Conservation (phyloP, 441 rosid genomes). For the Pelargonium cotyledonis region DNA sequence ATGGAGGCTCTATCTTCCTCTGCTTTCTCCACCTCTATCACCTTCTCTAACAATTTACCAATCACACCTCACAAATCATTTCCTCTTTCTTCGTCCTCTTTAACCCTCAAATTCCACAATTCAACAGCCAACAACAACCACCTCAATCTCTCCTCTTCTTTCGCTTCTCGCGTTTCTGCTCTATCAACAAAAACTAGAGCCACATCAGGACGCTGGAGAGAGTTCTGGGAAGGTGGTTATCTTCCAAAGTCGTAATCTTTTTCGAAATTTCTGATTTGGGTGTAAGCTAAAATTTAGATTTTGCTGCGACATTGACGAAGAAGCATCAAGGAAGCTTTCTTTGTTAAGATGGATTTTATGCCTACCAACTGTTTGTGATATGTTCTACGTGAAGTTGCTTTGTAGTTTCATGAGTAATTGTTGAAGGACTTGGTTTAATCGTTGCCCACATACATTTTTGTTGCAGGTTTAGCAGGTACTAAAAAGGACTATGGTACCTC, state of each 20-base stretch:
- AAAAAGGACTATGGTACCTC: slow-evolving; percentile 36
- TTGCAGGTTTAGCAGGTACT: slow-evolving; percentile 54
- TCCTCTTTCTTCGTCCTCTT: slow-evolving; percentile 9
- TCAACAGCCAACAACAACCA: slow-evolving; percentile 12
- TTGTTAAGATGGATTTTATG: not conserved
- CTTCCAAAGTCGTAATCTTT: not conserved
- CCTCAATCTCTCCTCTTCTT: slow-evolving; percentile 19
- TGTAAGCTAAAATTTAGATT: too few relatives aligned
- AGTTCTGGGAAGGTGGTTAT: slow-evolving; percentile 52
- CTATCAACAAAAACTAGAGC: slow-evolving; percentile 38
- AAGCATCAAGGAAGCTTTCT: slow-evolving; percentile 47
- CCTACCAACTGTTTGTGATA: not conserved
- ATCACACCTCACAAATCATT: slow-evolving; percentile 9
- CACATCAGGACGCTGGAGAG: slow-evolving; percentile 42
- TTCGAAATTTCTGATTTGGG: too few relatives aligned
- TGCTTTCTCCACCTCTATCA: slow-evolving; percentile 5
- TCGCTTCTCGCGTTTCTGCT: slow-evolving; percentile 18
- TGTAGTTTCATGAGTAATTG: slow-evolving; percentile 1
- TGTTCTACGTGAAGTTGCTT: slow-evolving; percentile 1
- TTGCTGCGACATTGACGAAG: slow-evolving; percentile 13
- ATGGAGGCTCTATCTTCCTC: slow-evolving; percentile 33
- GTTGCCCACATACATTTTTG: slow-evolving; percentile 1
- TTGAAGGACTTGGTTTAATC: slow-evolving; percentile 2
- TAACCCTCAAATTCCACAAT: slow-evolving; percentile 10
- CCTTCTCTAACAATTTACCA: slow-evolving; percentile 15